These are phyloP conservation scores for Lentinula sp. DNA, from an alignment of 768 basidiomycete species.

Conservation along the genomic window DNA sequence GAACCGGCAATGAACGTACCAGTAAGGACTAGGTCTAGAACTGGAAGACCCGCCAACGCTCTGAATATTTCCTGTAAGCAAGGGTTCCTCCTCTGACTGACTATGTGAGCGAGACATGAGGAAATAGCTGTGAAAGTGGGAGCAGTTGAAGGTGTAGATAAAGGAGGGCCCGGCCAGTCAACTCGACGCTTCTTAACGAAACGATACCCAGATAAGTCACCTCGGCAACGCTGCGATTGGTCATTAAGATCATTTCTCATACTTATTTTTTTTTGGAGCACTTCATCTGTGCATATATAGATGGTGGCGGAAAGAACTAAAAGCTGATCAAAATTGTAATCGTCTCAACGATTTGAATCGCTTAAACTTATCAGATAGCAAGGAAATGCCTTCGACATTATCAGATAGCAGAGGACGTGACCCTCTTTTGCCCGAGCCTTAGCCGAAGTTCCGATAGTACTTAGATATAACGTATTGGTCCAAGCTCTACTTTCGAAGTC, in stretches of 20 bases:
- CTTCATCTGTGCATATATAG: background rate
- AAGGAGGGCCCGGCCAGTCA: conserved; percentile 2
- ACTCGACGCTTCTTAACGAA: background rate
- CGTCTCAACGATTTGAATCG: background rate
- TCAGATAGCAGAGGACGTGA: background rate
- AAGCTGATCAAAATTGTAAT: background rate
- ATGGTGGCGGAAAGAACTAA: background rate
- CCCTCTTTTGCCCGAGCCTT: background rate
- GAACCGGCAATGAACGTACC: conserved; percentile 23
- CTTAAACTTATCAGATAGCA: background rate
- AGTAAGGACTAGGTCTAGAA: conserved; percentile 37
- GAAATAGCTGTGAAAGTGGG: background rate
- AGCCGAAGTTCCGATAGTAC: background rate
- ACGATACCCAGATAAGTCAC: background rate
- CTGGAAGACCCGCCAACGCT: too few relatives aligned
- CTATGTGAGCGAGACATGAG: background rate
- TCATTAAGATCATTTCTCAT: background rate
- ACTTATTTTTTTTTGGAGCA: background rate
- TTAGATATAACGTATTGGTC: too few relatives aligned
- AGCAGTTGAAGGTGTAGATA: background rate
- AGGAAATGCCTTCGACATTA: background rate
- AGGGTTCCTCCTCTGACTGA: conserved; percentile 5
- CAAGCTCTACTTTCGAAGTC: too few relatives aligned
- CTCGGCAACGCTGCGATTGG: background rate
- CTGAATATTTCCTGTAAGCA: background rate